Evolutionary conservation across 2,329 filamentous ascomycete species (phyloP), one percentile per base, ranked within the genome.

Genomic region (Penicillium sp.): DNA sequence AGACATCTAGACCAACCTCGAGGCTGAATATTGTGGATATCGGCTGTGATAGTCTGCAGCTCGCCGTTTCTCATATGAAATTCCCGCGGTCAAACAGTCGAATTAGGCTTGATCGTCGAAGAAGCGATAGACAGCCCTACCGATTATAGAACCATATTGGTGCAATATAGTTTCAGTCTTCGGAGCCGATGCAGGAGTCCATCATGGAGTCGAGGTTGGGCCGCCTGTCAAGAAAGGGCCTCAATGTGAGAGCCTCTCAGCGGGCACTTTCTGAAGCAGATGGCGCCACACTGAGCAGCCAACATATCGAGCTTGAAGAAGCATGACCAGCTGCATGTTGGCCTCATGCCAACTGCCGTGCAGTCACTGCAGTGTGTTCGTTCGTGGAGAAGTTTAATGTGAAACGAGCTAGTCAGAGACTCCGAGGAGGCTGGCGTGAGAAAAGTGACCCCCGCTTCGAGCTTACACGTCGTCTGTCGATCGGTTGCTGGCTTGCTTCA

Each of bases 401-500:
- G 54, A 60, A 58, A 62, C 60, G 41, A 47, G 49, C 36, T 24
- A 56, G 55, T 41, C 35, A 56, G 6, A 22, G 35, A 50, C 22
- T 22, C 22, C 3, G 22, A 22, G 22, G 55, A 24, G 19, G 51
- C 33, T 52, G 18, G 18, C 50, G 24, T 9, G 11, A 11, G 22
- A 22, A 19, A 51, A 10, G 37, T 27, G 14, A 33, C 44, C 56
- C 55, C 60, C 39, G 4, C 16, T 6, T 6, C 2, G 22, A 50
- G 59, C 61, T 58, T 60, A 58, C 57, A 60, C 60, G 56, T 60
- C 57, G 33, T 56, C 59, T 62, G 59, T 58, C 62, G 60, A 60
- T 64, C 60, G 36, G 7, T 33, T 19, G 50, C 37, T 53, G 36
- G 19, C 19, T 31, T 60, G 57, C 18, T 51, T 39, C 18, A 60